Conservation (phyloP, 768 basidiomycete genomes). For the Fistulinella prunicolor region DNA sequence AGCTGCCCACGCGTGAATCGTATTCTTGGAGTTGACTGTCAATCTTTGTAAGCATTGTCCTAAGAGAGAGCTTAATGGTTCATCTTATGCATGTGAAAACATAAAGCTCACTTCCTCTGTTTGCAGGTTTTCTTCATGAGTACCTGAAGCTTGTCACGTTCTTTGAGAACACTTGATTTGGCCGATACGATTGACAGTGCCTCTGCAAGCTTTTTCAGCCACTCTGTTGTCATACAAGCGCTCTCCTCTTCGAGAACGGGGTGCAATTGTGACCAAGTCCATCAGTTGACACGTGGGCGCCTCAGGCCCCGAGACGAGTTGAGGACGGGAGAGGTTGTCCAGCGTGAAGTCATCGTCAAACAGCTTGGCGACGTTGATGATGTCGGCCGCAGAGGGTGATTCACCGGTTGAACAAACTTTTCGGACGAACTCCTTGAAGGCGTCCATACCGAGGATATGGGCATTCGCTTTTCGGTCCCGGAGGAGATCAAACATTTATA, state of each 20-base stretch:
- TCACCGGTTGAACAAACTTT: slow-evolving; percentile 97
- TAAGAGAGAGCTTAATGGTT: no score
- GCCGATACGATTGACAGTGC: no score
- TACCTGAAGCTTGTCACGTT: no score
- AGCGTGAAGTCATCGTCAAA: slow-evolving; percentile 98
- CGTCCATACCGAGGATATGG: slow-evolving; percentile 90
- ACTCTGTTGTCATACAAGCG: no score
- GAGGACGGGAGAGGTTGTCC: slow-evolving; percentile 97
- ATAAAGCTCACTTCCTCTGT: no score
- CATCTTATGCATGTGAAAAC: background rate
- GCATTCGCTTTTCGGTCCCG: slow-evolving; percentile 93
- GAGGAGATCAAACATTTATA: slow-evolving; percentile 99
- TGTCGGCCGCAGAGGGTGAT: slow-evolving; percentile 81
- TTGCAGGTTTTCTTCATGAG: no score
- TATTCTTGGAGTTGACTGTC: slow-evolving; percentile 80
- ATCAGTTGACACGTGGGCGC: background rate
- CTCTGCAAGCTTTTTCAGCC: no score
- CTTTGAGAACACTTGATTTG: no score
- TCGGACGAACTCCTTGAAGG: slow-evolving; percentile 99
- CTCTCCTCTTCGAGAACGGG: no score
- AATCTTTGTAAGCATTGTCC: no score
- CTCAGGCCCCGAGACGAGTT: slow-evolving; percentile 71
- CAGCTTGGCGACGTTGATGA: slow-evolving; percentile 92
- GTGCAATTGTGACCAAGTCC: background rate
- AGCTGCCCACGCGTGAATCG: slow-evolving; percentile 81